Percentiles rank a stretch among this genome's conserved stretches.
These are phyloP conservation scores for Chaetoceros muelleri DNA, from an alignment of 108 stramenopile species.

Conservation along the genomic window DNA sequence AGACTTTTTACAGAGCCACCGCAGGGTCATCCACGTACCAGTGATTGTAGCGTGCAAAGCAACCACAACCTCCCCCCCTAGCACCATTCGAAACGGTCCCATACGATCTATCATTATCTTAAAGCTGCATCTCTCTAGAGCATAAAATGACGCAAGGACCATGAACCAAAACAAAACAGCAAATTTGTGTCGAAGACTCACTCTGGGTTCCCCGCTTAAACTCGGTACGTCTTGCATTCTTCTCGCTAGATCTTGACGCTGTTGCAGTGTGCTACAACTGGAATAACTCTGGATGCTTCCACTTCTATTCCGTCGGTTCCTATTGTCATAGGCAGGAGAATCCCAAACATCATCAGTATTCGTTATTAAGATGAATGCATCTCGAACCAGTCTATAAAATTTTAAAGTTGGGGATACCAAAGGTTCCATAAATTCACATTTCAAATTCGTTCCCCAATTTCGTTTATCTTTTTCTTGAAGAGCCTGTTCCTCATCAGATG, in stretches of 20 bases:
- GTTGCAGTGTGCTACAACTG: not conserved
- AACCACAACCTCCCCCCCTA: conserved; percentile 48
- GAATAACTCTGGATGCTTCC: not conserved
- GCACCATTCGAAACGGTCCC: conserved; percentile 71
- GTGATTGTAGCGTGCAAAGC: conserved; percentile 47
- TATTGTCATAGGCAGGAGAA: conserved; percentile 24
- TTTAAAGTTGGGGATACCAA: too few relatives aligned
- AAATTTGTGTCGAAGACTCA: conserved; percentile 21
- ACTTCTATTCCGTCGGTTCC: not conserved
- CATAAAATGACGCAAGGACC: conserved; percentile 50
- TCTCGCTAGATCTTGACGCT: conserved; percentile 3
- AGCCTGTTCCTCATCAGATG: conserved; percentile 1
- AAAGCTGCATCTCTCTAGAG: conserved; percentile 66
- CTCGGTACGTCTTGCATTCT: conserved; percentile 14
- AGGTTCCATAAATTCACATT: not conserved
- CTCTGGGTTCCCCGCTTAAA: conserved; percentile 9
- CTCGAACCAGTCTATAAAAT: conserved; percentile 11
- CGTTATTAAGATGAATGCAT: conserved; percentile 30
- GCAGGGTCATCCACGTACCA: conserved; percentile 33
- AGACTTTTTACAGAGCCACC: conserved; percentile 18
- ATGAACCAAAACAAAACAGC: conserved; percentile 72
- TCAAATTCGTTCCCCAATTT: conserved; percentile 2
- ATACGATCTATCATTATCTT: conserved; percentile 69
- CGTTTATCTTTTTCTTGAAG: not conserved
- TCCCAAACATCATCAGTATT: conserved; percentile 80